Base-by-base conservation (phyloP, 306 rosid species). In the Delonix regia region DNA sequence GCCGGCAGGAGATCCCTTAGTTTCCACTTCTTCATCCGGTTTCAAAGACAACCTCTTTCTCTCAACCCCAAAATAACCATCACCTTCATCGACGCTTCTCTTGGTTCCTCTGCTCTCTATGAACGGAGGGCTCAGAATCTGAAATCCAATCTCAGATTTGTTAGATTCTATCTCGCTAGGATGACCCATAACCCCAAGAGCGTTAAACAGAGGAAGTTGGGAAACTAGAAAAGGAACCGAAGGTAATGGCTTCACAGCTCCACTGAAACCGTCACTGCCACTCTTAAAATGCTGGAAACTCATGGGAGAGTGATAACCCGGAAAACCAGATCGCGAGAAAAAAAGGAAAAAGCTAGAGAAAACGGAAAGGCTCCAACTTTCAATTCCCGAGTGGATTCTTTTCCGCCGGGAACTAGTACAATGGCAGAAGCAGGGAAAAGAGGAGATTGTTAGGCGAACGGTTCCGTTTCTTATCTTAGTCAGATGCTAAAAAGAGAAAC, bases 91-190 rank as follows among this genome's bases (percentile, higher is more conserved):
- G 1, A 8, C 55, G 13, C 41, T 63, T 45, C 38, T 55, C 52
- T 34, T 61, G 2, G 57, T 19, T 67, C 42, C 65, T 56, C 27
- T 39, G 76, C 38, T 62, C 41, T 57, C 80, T 42, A 48, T 27
- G 39, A 68, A 18, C 14, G 71, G 60, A 38, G 88, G 49, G 44
- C 45, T 81, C 61, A 83, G 71, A 79, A 84, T 81, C 92, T 70
- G 84, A 73, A 83, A 67, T 22, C 83, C 87, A 81, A 80, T 78
- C 69, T 79, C 83, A 18, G 78, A 51, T 28, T 66, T 66, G 57
- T 4, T 51, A 14, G 24, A 45, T 18, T 67, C 69, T 6, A 41
- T n/a, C 51, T 42, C 79, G 1, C 61, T 25, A 8, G 18, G 18
- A 69, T 24, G 67, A 71, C 13, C 73, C 77, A 57, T 72, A 49